Percentiles rank a stretch among this genome's conserved stretches.
Evolutionary conservation across 768 basidiomycete species (phyloP).

Genomic region (Hypholoma fasciculare): DNA sequence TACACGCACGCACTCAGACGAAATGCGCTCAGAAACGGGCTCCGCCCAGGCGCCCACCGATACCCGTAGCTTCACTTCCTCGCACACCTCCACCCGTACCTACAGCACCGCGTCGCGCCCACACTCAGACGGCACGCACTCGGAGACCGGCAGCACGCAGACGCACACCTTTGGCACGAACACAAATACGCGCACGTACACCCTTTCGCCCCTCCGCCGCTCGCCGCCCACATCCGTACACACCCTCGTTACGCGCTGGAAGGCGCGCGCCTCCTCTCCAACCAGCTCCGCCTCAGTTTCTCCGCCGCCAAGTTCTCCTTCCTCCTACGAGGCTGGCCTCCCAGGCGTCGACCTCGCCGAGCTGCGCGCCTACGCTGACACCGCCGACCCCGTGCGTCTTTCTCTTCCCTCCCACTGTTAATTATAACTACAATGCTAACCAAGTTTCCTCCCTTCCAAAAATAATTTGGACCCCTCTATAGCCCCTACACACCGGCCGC

Average conservation of each 20-base stretch:
- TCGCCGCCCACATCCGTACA: background rate
- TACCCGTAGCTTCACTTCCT: too few species aligned
- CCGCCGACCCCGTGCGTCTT: background rate
- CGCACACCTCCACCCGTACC: too few species aligned
- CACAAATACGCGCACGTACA: background rate
- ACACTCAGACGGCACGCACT: too few species aligned
- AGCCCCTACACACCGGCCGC: slow-evolving; percentile 67
- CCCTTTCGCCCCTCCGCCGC: background rate
- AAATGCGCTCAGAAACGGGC: too few species aligned
- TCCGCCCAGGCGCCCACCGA: too few species aligned
- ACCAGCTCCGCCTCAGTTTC: background rate
- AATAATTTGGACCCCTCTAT: too few species aligned
- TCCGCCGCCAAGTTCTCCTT: background rate
- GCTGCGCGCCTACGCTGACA: background rate
- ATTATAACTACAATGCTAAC: background rate
- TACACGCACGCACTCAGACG: too few species aligned
- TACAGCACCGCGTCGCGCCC: too few species aligned
- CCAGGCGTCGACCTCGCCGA: background rate
- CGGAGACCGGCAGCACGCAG: too few species aligned
- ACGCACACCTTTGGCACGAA: too few species aligned
- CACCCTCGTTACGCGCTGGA: background rate
- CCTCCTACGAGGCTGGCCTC: background rate
- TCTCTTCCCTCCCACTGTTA: slow-evolving; percentile 22
- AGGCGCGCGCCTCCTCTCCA: background rate
- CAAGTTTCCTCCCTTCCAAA: background rate